Evolutionary conservation across 1,284 basidiomycete species (phyloP).

Genomic region (Trametes hirsuta): DNA sequence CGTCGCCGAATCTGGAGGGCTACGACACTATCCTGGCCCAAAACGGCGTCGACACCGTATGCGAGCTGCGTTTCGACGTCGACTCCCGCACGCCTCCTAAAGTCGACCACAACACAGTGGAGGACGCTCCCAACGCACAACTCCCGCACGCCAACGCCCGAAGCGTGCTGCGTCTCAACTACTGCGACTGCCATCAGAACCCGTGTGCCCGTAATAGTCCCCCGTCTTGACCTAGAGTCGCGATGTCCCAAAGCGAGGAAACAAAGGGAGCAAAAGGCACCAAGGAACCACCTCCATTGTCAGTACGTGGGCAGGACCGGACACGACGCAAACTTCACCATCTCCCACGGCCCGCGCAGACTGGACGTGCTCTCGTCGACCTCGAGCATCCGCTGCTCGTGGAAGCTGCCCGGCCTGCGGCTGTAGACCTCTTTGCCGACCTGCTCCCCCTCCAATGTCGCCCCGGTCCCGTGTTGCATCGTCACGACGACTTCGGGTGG

Average conservation of each 20-base stretch:
- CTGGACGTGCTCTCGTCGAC: constrained; percentile 3
- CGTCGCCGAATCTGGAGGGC: too few relatives aligned
- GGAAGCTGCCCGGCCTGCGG: neutral
- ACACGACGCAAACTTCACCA: constrained; percentile 2
- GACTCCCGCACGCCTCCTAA: too few relatives aligned
- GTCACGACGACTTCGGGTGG: constrained; percentile 1
- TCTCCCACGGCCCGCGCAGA: neutral
- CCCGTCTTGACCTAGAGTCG: neutral
- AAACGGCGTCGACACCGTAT: too few relatives aligned
- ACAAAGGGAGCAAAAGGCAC: neutral
- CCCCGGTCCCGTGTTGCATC: constrained; percentile 2
- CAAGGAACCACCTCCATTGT: neutral
- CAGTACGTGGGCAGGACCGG: neutral
- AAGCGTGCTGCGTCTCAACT: too few relatives aligned
- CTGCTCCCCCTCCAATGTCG: constrained; percentile 3
- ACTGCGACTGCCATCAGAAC: too few relatives aligned
- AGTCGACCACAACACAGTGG: too few relatives aligned
- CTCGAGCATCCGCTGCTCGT: neutral
- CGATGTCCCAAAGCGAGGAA: neutral
- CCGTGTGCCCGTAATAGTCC: too few relatives aligned
- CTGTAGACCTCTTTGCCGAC: neutral
- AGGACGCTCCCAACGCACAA: too few relatives aligned
- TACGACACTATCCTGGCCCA: too few relatives aligned
- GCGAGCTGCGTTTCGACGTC: too few relatives aligned
- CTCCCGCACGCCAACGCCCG: too few relatives aligned